Evolutionary conservation across 1,284 basidiomycete genomes (phyloP).

Genomic region (Ceratobasidium sp.): DNA sequence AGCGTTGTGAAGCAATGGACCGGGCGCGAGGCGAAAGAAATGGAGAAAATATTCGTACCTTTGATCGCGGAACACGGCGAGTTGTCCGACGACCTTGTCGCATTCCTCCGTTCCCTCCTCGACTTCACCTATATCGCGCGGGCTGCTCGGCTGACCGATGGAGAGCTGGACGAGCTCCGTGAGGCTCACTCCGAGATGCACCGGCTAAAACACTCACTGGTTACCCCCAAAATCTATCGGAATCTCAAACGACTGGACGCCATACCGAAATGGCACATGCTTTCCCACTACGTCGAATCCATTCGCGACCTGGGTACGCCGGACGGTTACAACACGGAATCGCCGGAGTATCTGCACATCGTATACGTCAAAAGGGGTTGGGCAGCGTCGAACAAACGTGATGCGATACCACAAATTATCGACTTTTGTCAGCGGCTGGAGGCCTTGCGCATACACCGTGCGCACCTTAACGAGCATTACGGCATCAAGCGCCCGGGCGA

Average conservation of each 20-base stretch:
- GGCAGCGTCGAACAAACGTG: neutral
- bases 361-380: neutral
- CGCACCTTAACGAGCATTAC: neutral
- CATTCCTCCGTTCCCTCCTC: neutral
- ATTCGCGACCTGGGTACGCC: conserved; percentile 6
- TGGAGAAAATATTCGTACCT: conserved; percentile 4
- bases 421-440: neutral
- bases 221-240: neutral
- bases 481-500: neutral
- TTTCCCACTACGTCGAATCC: conserved; percentile 25
- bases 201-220: neutral
- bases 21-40: conserved; percentile 25
- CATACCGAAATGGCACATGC: conserved; percentile 36
- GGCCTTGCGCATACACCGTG: neutral
- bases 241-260: neutral
- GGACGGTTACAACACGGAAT: conserved; percentile 33
- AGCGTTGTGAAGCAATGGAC: conserved; percentile 8
- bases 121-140: neutral
- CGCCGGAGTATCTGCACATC: conserved; percentile 38
- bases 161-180: neutral
- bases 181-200: neutral
- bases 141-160: neutral
- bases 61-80: neutral
- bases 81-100: neutral
- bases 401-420: neutral